These are phyloP conservation scores for Phyllosticta citrichinensis DNA, from an alignment of 2,329 filamentous ascomycete species.

Conservation along the genomic window DNA sequence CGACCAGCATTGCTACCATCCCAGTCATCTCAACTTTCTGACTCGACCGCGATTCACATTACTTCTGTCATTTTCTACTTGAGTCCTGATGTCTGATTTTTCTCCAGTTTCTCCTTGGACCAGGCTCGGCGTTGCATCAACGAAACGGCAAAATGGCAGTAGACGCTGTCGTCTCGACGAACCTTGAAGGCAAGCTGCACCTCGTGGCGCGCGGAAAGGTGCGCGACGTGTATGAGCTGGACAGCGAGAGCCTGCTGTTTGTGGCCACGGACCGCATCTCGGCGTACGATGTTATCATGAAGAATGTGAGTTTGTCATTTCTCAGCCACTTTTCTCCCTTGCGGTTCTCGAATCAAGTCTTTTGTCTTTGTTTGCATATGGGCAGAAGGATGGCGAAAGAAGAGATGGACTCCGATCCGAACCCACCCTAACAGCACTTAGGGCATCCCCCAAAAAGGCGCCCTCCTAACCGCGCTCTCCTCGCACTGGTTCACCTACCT, in stretches of 20 bases:
- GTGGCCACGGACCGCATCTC: slow-evolving; percentile 85
- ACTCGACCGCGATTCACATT: no score
- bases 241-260: slow-evolving; percentile 64
- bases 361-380: not conserved
- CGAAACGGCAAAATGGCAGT: not conserved
- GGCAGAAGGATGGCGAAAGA: no score
- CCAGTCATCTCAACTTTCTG: no score
- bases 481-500: slow-evolving; percentile 59
- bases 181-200: slow-evolving; percentile 28
- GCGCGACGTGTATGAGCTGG: slow-evolving; percentile 67
- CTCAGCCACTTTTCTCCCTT: not conserved
- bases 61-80: no score
- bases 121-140: no score
- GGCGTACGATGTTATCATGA: slow-evolving; percentile 86
- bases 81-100: no score
- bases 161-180: slow-evolving; percentile 18
- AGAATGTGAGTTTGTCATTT: slow-evolving; percentile 49
- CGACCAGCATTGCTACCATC: no score
- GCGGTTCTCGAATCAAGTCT: not conserved
- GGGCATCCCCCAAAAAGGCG: slow-evolving; percentile 59
- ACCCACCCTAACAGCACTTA: slow-evolving; percentile 19
- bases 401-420: not conserved
- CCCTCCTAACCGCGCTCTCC: slow-evolving; percentile 57
- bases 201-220: slow-evolving; percentile 61
- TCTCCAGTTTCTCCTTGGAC: no score